A percentile compares a stretch with the other conserved stretches of the same genome.
Evolutionary conservation across 495 filamentous ascomycete genomes (phyloP).

Genomic region (Penicillium cataractarum): DNA sequence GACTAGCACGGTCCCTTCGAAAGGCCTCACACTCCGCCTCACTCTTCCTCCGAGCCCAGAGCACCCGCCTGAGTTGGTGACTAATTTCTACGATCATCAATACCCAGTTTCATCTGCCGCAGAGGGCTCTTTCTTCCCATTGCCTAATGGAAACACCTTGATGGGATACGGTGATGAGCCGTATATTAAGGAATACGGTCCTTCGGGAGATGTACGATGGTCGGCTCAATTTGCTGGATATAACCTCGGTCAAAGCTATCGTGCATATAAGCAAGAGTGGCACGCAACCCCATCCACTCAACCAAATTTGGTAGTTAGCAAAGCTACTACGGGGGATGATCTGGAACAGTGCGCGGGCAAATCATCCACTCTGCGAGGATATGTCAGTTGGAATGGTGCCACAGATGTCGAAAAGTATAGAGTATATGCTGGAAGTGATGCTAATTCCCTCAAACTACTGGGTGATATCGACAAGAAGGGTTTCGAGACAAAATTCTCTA

Average conservation of each 20-base stretch:
- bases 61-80: constrained; percentile 15
- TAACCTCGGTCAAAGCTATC: constrained; percentile 25
- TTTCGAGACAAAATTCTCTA: constrained; percentile 2
- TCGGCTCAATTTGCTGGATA: constrained; percentile 20
- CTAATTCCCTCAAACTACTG: constrained; percentile 8
- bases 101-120: constrained; percentile 31
- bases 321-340: not conserved
- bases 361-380: constrained; percentile 7
- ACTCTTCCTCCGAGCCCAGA: constrained; percentile 21
- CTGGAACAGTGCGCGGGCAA: constrained; percentile 2
- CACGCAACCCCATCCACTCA: constrained; percentile 16
- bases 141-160: constrained; percentile 41
- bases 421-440: constrained; percentile 17
- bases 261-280: constrained; percentile 25
- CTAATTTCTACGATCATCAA: constrained; percentile 15
- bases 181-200: constrained; percentile 41
- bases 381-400: constrained; percentile 32
- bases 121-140: constrained; percentile 38
- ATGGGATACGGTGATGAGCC: constrained; percentile 42
- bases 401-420: constrained; percentile 21
- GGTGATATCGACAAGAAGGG: constrained; percentile 11
- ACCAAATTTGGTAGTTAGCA: constrained; percentile 7
- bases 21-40: constrained; percentile 21
- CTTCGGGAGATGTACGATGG: constrained; percentile 19
- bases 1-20: constrained; percentile 6